phyloP scores from a whole-genome alignment of 2,329 filamentous ascomycete genomes.

The Penicillium sp. region DNA sequence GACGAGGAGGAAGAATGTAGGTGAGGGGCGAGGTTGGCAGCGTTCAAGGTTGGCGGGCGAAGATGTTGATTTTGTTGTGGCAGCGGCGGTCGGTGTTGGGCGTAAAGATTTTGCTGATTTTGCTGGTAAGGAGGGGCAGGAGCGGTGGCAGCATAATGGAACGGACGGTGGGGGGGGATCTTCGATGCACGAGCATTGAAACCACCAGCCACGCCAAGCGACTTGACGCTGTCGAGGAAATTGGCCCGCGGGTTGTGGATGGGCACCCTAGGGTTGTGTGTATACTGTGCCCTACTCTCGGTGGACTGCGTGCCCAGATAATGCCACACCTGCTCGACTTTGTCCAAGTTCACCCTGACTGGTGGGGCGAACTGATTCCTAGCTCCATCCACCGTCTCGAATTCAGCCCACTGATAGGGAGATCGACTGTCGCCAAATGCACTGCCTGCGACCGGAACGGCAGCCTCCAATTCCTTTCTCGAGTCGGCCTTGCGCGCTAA shows the following conservation, averaged over 20 bases:
- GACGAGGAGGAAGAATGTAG: constrained; percentile 18
- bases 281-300: constrained; percentile 88
- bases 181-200: constrained; percentile 33
- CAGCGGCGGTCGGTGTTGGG: constrained; percentile 22
- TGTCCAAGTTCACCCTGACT: constrained; percentile 71
- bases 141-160: constrained; percentile 32
- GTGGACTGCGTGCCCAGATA: constrained; percentile 87
- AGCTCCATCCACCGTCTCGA: constrained; percentile 63
- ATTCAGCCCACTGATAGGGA: constrained; percentile 76
- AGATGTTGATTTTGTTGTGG: constrained; percentile 18
- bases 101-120: constrained; percentile 34
- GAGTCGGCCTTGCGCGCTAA: constrained; percentile 56
- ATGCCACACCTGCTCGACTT: constrained; percentile 79
- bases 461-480: constrained; percentile 60
- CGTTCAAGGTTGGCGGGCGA: constrained; percentile 20
- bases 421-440: constrained; percentile 62
- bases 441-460: constrained; percentile 67
- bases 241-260: constrained; percentile 54
- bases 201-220: constrained; percentile 38
- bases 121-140: constrained; percentile 32
- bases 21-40: constrained; percentile 21
- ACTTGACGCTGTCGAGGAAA: constrained; percentile 54
- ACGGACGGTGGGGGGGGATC: constrained; percentile 33
- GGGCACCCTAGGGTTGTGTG: constrained; percentile 67
- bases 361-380: constrained; percentile 62